Percentiles rank a stretch among this genome's conserved stretches.
Conservation (phyloP, 1,139 yeast species). For the Suhomyces atakaporum region DNA sequence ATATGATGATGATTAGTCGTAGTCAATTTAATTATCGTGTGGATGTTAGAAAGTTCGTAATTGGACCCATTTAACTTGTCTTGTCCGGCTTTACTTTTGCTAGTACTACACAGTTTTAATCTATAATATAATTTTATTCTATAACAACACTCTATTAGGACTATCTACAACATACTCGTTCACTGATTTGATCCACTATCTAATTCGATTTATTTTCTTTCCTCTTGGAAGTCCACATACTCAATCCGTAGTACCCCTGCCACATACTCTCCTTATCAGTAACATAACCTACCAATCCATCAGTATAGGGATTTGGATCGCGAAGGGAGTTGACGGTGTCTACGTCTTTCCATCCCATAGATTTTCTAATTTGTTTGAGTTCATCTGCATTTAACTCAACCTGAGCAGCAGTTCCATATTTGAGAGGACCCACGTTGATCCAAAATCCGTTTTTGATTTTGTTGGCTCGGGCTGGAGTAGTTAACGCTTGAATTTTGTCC, state of each 20-base stretch:
- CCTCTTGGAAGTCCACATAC: constrained; percentile 45
- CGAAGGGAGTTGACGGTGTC: constrained; percentile 42
- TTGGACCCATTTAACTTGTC: no score
- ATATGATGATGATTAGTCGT: no score
- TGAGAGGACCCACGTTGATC: constrained; percentile 86
- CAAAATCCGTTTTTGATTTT: constrained; percentile 53
- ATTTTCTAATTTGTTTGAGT: constrained; percentile 46
- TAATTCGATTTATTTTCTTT: constrained; percentile 25
- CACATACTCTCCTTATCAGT: constrained; percentile 68
- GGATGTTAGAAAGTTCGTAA: no score
- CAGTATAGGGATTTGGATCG: constrained; percentile 8
- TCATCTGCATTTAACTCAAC: constrained; percentile 74
- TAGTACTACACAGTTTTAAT: no score
- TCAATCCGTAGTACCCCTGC: constrained; percentile 75
- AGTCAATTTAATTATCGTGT: no score
- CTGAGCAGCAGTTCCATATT: constrained; percentile 84
- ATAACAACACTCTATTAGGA: no score
- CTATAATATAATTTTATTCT: no score
- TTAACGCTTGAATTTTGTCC: constrained; percentile 55
- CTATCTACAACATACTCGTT: no score
- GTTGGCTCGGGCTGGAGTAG: constrained; percentile 31
- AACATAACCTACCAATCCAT: constrained; percentile 48
- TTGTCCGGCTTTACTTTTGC: no score
- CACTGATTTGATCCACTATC: no score
- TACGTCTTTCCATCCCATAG: constrained; percentile 67